A percentile compares a stretch with the other conserved stretches of the same genome.
These are phyloP conservation scores for Suillus brevipes DNA, from an alignment of 768 basidiomycete species.

Conservation along the genomic window DNA sequence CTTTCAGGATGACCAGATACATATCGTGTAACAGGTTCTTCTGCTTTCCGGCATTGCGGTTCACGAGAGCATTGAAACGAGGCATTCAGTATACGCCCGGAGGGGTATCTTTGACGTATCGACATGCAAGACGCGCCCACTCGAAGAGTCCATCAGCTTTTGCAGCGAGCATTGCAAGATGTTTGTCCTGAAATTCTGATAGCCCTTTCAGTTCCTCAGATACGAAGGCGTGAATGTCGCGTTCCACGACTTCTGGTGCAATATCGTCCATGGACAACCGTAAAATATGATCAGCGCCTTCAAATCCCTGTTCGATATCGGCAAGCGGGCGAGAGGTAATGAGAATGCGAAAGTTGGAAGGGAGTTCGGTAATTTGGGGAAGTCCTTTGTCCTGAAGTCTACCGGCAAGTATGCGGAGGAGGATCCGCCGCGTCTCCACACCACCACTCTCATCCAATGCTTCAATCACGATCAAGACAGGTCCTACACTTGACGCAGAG, in stretches of 20 bases:
- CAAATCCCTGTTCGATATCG: neutral
- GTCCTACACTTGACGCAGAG: too few species aligned
- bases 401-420: too few species aligned
- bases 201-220: too few species aligned
- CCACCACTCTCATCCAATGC: constrained; percentile 23
- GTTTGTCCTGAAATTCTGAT: neutral
- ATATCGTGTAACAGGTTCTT: too few species aligned
- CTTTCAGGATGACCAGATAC: too few species aligned
- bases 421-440: too few species aligned
- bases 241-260: neutral
- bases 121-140: constrained; percentile 12
- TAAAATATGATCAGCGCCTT: neutral
- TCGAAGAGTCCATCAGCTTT: constrained; percentile 6
- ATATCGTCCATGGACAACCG: neutral
- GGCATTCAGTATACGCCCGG: too few species aligned
- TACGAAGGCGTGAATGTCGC: neutral
- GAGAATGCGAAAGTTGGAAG: constrained; percentile 11
- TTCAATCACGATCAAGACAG: too few species aligned
- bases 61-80: too few species aligned
- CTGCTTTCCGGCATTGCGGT: too few species aligned
- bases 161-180: neutral
- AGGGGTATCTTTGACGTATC: neutral
- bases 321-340: constrained; percentile 12
- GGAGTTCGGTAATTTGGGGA: constrained; percentile 2
- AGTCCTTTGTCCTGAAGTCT: too few species aligned